Evolutionary conservation across 1,139 yeast species (phyloP), one percentile per base, ranked within the genome.

Genomic region (Blastobotrys illinoisensis): DNA sequence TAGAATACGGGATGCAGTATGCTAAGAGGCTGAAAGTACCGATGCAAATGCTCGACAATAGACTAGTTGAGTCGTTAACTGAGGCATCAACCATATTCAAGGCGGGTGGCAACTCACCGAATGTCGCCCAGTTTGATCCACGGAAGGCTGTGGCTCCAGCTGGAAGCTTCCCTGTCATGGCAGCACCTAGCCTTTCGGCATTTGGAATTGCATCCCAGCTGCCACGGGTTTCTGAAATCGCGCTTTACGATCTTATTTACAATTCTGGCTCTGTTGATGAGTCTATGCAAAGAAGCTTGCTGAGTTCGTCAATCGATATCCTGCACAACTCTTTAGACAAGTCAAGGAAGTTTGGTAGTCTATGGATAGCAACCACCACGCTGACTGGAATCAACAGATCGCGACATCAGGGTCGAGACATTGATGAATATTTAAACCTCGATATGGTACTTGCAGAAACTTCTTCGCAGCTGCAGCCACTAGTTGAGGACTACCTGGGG

Each of bases 81-180:
- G 55, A 65, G 48, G 59, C 62, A 3, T 53, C 58, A 1, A 58
- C 57, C n/a, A 43, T 65, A 3, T 52, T 67, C 19, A 56, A 58
- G 19, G 71, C 72, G 13, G 23, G 56, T 23, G 49, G 52, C 6
- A 1, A 20, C 24, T 48, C 16, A n/a, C 40, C 16, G 40, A 40
- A 14, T 3, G 21, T 19, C 6, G 43, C 18, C 3, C n/a, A 21
- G 6, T 48, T 40, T 48, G 46, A 48, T 20, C 26, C 18, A 5
- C 7, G 40, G 13, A 32, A 32, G 16, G 40, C 40, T 3, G 16
- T 32, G 14, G 40, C 40, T 3, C 40, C 40, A n/a, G 13, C 14
- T n/a, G 40, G 40, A 3, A n/a, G 40, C 11, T 32, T 32, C 16
- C 14, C 16, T 32, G 40, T 32, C 7, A 14, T 7, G 14, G 40